Conservation (phyloP, 306 rosid species). For the Fragaria ananassa region DNA sequence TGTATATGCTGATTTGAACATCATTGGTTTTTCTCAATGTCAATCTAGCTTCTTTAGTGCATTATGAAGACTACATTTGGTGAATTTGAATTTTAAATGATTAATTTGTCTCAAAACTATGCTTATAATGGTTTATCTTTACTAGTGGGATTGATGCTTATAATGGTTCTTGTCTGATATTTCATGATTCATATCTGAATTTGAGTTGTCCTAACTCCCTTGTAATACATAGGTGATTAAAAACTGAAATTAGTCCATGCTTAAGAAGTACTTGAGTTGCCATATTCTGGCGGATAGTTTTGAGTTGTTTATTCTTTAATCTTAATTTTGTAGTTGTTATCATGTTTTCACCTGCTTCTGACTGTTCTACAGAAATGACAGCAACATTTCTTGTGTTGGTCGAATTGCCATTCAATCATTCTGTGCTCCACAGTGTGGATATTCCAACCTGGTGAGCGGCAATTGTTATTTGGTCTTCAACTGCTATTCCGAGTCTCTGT, state of each 20-base stretch:
- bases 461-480: slow-evolving; percentile 7
- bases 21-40: neutral
- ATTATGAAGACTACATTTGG: neutral
- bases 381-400: slow-evolving; percentile 47
- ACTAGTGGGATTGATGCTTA: too few species aligned
- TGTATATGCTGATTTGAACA: too few species aligned
- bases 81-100: neutral
- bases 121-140: neutral
- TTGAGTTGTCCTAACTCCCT: neutral
- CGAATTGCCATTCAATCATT: slow-evolving; percentile 87
- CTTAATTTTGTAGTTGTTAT: neutral
- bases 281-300: neutral
- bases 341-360: neutral
- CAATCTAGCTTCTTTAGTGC: slow-evolving; percentile 1
- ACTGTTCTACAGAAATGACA: slow-evolving; percentile 39
- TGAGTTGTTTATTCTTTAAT: neutral
- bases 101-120: neutral
- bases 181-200: neutral
- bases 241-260: neutral
- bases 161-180: neutral
- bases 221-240: neutral
- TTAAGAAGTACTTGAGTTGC: neutral
- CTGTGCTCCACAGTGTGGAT: slow-evolving; percentile 79
- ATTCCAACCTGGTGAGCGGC: slow-evolving; percentile 59
- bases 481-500: slow-evolving; percentile 9